Base-by-base conservation (phyloP, 176 grass and related monocot species). In the Cocos nucifera region DNA sequence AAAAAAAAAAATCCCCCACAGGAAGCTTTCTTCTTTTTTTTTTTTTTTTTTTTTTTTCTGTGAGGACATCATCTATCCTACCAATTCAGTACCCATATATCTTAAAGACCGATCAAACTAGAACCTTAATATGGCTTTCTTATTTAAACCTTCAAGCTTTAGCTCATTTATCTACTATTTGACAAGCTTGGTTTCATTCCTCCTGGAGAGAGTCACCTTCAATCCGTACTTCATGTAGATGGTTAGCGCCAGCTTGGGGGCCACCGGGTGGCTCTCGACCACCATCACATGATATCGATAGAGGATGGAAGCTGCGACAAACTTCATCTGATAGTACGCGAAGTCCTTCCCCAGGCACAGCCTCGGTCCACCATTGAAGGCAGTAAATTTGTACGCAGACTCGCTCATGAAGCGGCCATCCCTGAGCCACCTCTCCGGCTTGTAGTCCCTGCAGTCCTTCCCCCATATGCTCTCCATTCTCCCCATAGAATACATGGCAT, bases 401-500 rank as follows among this genome's bases (percentile, higher is more conserved):
- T 66, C 62, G 28, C 61, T 21, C 62, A 52, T 27, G 49, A 32
- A 63, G 8, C 51, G 17, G n/a, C 62, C 64, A 18, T 16, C 61
- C 8, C 48, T 18, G 30, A 75, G 61, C 73, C 73, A 67, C 28
- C 73, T 35, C 24, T 67, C 53, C 4, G 73, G 73, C 29, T 51
- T 67, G 62, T 58, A 75, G 4, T 75, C 61, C 18, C 17, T n/a
- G 56, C 73, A 75, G 55, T 67, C 73, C 4, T 22, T 50, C 3
- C 73, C 62, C 73, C 73, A 75, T 6, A 75, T 26, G 21, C 53
- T 44, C 62, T 59, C 73, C 73, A 75, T 75, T 23, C 73, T 58
- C 9, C 86, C 91, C 91, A 96, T 96, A 26, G 91, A 3, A 75
- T 87, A 96, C 63, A 96, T 87, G 54, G 86, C 80, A 23, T 95